Percentiles rank a stretch among this genome's conserved stretches.
Conservation (phyloP, 495 filamentous ascomycete genomes). For the Chaetomidium leptoderma region DNA sequence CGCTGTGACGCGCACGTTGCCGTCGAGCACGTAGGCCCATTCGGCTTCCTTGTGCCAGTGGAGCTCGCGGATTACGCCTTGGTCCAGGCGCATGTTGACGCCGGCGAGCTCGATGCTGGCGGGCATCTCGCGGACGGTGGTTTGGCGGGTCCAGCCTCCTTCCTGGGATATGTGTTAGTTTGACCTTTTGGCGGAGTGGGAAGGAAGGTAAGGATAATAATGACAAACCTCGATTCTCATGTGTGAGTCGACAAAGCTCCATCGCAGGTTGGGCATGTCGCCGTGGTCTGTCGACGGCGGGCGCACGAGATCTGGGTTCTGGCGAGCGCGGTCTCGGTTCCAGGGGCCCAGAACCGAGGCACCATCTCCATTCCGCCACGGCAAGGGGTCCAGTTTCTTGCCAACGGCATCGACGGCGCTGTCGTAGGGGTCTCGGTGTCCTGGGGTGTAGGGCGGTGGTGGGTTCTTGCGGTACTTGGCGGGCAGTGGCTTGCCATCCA, state of each 20-base stretch:
- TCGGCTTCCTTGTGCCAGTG: constrained; percentile 73
- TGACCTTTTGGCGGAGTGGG: no score
- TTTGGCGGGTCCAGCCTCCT: constrained; percentile 65
- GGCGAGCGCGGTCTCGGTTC: constrained; percentile 57
- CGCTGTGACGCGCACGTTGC: constrained; percentile 57
- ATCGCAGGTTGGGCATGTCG: constrained; percentile 58
- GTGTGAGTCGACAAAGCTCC: constrained; percentile 66
- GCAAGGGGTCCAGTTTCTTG: constrained; percentile 55
- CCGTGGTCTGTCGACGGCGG: constrained; percentile 64
- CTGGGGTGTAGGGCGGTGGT: constrained; percentile 44
- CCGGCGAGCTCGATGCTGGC: constrained; percentile 58
- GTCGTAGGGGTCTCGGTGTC: constrained; percentile 42
- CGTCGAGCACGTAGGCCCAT: constrained; percentile 63
- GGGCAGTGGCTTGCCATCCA: constrained; percentile 44
- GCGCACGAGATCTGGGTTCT: constrained; percentile 60
- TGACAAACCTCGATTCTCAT: constrained; percentile 55
- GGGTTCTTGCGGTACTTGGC: constrained; percentile 35
- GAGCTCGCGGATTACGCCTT: constrained; percentile 65
- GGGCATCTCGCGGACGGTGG: constrained; percentile 56
- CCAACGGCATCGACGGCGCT: constrained; percentile 54
- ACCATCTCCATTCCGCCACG: constrained; percentile 61
- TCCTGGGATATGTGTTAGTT: constrained; percentile 39
- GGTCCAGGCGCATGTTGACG: constrained; percentile 64
- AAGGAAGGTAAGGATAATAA: background rate
- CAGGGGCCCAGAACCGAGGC: constrained; percentile 60